Conservation (phyloP, 805 yeast genomes). For the Kluyveromyces siamensis region DNA sequence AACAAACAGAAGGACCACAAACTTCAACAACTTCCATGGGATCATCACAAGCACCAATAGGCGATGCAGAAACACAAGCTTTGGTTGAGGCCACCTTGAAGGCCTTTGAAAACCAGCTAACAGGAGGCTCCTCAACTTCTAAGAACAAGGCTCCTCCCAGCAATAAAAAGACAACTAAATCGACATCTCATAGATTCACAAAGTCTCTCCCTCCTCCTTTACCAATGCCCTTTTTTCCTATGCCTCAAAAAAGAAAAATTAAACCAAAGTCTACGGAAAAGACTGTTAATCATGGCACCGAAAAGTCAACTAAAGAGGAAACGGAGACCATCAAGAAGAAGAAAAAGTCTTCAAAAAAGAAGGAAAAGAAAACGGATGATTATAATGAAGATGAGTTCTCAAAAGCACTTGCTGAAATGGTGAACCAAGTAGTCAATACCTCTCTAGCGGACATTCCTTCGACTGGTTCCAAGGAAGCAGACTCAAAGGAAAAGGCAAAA, state of each 20-base stretch:
- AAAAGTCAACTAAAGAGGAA: slow-evolving; percentile 3
- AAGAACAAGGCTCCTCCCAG: background rate
- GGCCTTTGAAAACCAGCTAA: slow-evolving; percentile 25
- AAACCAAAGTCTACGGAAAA: slow-evolving; percentile 1
- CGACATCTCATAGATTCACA: slow-evolving; percentile 1
- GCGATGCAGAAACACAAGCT: slow-evolving; percentile 26
- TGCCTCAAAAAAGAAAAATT: slow-evolving; percentile 2
- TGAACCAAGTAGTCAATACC: slow-evolving; percentile 43
- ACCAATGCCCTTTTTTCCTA: slow-evolving; percentile 2
- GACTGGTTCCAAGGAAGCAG: background rate
- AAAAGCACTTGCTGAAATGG: slow-evolving; percentile 47
- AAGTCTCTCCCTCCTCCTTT: slow-evolving; percentile 2
- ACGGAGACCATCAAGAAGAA: slow-evolving; percentile 14
- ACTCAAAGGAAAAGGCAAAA: background rate
- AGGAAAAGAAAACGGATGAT: slow-evolving; percentile 2
- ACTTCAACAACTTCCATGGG: slow-evolving; percentile 7
- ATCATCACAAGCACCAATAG: slow-evolving; percentile 6
- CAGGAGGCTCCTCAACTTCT: slow-evolving; percentile 10
- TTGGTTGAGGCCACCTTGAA: slow-evolving; percentile 27
- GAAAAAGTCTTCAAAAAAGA: slow-evolving; percentile 12
- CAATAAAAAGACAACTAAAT: slow-evolving; percentile 2
- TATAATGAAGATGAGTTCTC: slow-evolving; percentile 33
- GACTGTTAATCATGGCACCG: background rate
- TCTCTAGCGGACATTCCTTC: slow-evolving; percentile 11
- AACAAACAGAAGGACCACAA: slow-evolving; percentile 7